phyloP scores from a whole-genome alignment of 2,329 filamentous ascomycete genomes.

The Trichophyton simii region DNA sequence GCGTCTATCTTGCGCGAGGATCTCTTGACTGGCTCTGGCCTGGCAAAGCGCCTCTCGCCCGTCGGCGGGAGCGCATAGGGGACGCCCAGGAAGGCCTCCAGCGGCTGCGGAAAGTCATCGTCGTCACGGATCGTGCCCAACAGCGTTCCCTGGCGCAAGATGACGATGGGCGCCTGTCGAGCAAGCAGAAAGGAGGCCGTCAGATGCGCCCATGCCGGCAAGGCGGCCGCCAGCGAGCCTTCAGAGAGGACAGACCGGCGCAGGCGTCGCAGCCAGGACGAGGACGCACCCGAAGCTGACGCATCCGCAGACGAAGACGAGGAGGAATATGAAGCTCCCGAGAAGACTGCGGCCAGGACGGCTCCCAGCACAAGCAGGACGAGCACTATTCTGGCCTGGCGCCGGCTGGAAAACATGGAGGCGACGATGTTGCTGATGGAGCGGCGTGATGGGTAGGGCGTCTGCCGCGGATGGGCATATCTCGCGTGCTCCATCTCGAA shows the following conservation, averaged over 20 bases:
- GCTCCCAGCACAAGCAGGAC: not conserved
- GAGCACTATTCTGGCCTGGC: not conserved
- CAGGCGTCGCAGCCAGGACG: not conserved
- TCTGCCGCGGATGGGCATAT: not conserved
- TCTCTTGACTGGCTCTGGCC: slow-evolving; percentile 21
- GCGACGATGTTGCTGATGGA: not conserved
- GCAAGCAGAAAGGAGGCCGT: slow-evolving; percentile 4
- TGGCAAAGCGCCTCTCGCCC: slow-evolving; percentile 34
- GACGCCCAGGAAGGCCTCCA: slow-evolving; percentile 37
- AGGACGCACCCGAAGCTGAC: not conserved
- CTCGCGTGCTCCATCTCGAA: not conserved
- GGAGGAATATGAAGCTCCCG: not conserved
- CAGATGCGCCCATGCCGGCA: slow-evolving; percentile 9
- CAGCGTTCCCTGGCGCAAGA: slow-evolving; percentile 21
- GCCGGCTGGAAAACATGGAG: not conserved
- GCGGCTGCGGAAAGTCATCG: slow-evolving; percentile 15
- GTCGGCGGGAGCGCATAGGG: slow-evolving; percentile 35
- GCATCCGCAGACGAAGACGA: not conserved
- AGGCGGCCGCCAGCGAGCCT: not conserved
- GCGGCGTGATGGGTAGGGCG: not conserved
- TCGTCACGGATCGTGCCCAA: slow-evolving; percentile 19
- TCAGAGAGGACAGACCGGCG: slow-evolving; percentile 4
- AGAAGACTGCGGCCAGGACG: not conserved
- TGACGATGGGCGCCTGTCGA: slow-evolving; percentile 10
- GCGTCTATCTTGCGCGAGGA: slow-evolving; percentile 24